Percentiles rank a stretch among this genome's conserved stretches.
These are phyloP conservation scores for Cardamine occulta DNA, from an alignment of 345 rosid species.

Conservation along the genomic window DNA sequence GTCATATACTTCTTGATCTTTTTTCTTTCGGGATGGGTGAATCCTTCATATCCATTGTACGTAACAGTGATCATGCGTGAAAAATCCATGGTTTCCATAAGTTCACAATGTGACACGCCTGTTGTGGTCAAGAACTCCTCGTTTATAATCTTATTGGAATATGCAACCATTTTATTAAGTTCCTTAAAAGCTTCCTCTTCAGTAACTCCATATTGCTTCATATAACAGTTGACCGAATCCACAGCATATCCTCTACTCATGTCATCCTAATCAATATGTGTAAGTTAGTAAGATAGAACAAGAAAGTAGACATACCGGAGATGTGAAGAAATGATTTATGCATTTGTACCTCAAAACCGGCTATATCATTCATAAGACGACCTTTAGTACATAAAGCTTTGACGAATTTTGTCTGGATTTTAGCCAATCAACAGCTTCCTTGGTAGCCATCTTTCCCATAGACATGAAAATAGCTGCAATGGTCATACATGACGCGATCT, in stretches of 20 bases:
- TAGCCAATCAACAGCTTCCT: constrained; percentile 29
- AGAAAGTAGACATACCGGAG: no score
- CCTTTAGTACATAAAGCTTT: background rate
- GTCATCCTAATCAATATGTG: constrained; percentile 39
- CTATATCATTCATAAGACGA: constrained; percentile 33
- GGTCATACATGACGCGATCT: background rate
- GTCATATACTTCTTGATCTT: no score
- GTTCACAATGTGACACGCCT: no score
- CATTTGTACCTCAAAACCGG: constrained; percentile 25
- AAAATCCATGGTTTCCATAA: constrained; percentile 14
- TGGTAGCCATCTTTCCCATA: constrained; percentile 13
- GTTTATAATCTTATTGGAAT: background rate
- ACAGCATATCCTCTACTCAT: constrained; percentile 26
- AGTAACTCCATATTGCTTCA: constrained; percentile 29
- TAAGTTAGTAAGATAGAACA: no score
- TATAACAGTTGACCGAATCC: constrained; percentile 11
- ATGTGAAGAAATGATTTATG: no score
- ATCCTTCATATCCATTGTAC: constrained; percentile 12
- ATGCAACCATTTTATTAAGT: background rate
- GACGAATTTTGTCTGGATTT: constrained; percentile 17
- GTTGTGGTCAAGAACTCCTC: constrained; percentile 17
- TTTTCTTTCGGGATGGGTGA: no score
- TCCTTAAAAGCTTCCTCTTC: constrained; percentile 5
- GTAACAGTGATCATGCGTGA: constrained; percentile 13
- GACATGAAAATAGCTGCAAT: constrained; percentile 22